Percentiles rank a stretch among this genome's conserved stretches.
Conservation (phyloP, 1,139 yeast species). For the Diutina siamensis region DNA sequence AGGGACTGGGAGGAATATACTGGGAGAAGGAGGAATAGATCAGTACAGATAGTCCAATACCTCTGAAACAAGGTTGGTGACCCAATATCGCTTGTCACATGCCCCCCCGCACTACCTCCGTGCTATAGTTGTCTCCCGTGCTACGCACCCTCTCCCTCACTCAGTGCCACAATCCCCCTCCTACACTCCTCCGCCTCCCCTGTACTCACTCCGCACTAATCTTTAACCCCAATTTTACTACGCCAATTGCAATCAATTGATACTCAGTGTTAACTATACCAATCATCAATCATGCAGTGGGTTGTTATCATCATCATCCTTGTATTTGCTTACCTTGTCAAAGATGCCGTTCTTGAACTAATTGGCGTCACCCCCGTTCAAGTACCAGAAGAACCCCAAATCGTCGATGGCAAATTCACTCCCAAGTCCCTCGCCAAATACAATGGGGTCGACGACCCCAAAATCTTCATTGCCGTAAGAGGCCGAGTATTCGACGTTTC, state of each 20-base stretch:
- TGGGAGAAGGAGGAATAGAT: background rate
- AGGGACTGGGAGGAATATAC: background rate
- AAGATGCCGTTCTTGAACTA: slow-evolving; percentile 14
- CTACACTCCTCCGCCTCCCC: no score
- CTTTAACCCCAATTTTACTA: no score
- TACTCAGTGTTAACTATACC: no score
- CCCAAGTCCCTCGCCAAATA: slow-evolving; percentile 62
- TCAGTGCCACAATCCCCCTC: no score
- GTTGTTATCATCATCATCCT: slow-evolving; percentile 14
- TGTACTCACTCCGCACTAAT: no score
- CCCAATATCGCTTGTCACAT: no score
- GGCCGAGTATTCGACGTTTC: slow-evolving; percentile 84
- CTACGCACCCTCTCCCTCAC: no score
- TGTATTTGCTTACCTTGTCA: slow-evolving; percentile 13
- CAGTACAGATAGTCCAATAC: no score
- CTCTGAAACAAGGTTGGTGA: no score
- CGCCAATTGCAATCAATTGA: no score
- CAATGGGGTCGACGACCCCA: slow-evolving; percentile 72
- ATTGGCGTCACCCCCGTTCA: slow-evolving; percentile 13
- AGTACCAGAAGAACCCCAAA: slow-evolving; percentile 33
- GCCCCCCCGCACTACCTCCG: no score
- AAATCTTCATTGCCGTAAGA: slow-evolving; percentile 71
- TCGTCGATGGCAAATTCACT: slow-evolving; percentile 71
- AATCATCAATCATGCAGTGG: slow-evolving; percentile 11
- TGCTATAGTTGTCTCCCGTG: no score